Conservation (phyloP, 148 eudicot species). For the Heliamphora exappendiculata region DNA sequence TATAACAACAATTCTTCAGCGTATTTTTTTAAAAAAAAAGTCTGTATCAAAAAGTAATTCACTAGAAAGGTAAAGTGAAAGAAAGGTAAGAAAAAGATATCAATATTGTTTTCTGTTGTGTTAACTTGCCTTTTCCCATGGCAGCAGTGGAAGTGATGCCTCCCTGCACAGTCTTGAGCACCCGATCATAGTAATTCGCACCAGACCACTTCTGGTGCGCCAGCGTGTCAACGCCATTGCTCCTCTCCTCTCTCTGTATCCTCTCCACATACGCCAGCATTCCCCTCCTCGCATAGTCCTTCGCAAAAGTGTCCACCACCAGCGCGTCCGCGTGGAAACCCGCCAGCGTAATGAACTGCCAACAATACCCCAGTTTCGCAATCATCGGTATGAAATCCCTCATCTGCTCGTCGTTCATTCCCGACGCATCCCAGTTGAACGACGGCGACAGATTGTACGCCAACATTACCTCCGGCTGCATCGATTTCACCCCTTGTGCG, state of each 20-base stretch:
- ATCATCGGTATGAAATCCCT: constrained; percentile 69
- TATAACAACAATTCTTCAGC: neutral
- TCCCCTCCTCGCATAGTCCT: constrained; percentile 58
- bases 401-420: constrained; percentile 66
- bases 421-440: constrained; percentile 85
- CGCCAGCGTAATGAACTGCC: constrained; percentile 82
- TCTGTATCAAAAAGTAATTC: too few relatives aligned
- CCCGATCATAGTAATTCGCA: constrained; percentile 76
- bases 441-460: constrained; percentile 79
- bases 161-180: constrained; percentile 78
- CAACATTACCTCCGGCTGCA: constrained; percentile 55
- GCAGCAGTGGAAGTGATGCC: constrained; percentile 88
- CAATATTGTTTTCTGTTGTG: too few relatives aligned
- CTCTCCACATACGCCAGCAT: constrained; percentile 82
- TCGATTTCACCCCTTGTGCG: constrained; percentile 43
- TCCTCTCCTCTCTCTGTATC: constrained; percentile 75
- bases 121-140: constrained; percentile 69
- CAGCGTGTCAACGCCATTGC: constrained; percentile 59
- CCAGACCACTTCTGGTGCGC: constrained; percentile 94
- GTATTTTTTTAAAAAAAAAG: too few relatives aligned
- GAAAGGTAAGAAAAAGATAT: neutral
- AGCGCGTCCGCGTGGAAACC: constrained; percentile 77
- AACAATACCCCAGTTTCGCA: constrained; percentile 56
- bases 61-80: too few relatives aligned
- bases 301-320: constrained; percentile 63